Base-by-base conservation (phyloP, 73 alveolate genomes). In the Symbiodinium natans region DNA sequence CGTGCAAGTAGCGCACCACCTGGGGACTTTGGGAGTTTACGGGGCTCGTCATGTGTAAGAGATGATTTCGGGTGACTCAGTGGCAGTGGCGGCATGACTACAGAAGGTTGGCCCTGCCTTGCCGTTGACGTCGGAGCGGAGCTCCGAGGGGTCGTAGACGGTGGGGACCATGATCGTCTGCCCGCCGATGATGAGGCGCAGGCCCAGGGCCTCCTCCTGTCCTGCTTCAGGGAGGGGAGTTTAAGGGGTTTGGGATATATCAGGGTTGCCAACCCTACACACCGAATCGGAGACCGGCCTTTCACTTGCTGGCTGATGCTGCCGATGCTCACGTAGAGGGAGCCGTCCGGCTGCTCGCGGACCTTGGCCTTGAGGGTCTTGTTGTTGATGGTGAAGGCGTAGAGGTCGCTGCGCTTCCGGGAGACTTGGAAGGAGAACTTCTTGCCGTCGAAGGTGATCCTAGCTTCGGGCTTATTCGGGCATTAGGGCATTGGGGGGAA, bases 91-190 rank as follows among this genome's bases (percentile, higher is more conserved):
- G n/a, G n/a, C n/a, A n/a, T n/a, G n/a, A n/a, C n/a, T n/a, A n/a
- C n/a, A n/a, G n/a, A n/a, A n/a, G n/a, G n/a, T 2, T 2, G 1
- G 5, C 56, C 10, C 88, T 17, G 33, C 56, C 93, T 93, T 93
- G 63, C 99, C 99, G 34, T 80, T 93, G 54, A 93, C 93, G 40
- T 93, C 99, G 40, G 99, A 93, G 86, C 99, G 99, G 82, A 93
- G 77, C 99, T 93, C 99, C 6, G 99, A 93, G 23, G 99, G 99
- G 43, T 93, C 99, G 54, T 82, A 82, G 80, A 93, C 86, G 15
- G 71, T 83, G 27, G 41, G 73, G 71, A 41, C 92, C 92, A 92
- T 48, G 85, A 92, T 80, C 92, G 98, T 92, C 92, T 74, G 90
- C 8, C 73, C 98, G 29, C 92, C 98, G 83, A 92, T 36, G 82